phyloP scores from a whole-genome alignment of 306 rosid species.

The Trifolium fragiferum region DNA sequence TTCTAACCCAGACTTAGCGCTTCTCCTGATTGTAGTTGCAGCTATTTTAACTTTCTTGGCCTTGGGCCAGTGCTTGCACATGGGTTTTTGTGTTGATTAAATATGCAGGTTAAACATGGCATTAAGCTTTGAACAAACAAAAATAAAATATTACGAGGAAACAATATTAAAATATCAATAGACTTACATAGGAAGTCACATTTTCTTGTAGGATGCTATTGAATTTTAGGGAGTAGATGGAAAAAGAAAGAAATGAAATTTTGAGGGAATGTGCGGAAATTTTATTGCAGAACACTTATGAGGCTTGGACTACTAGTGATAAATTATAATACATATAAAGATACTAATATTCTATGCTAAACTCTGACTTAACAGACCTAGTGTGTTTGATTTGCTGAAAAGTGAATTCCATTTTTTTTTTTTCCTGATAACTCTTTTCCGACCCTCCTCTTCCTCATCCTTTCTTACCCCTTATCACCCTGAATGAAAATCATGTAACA shows the following conservation, averaged over 20 bases:
- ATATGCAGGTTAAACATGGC: neutral
- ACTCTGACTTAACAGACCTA: neutral
- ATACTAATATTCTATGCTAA: conserved; percentile 12
- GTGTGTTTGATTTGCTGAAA: too few relatives aligned
- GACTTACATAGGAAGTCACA: neutral
- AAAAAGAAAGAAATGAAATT: neutral
- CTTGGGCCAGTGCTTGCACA: too few relatives aligned
- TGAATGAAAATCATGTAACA: too few relatives aligned
- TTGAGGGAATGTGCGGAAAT: neutral
- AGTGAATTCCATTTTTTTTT: too few relatives aligned
- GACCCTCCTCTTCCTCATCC: too few relatives aligned
- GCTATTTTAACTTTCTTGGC: too few relatives aligned
- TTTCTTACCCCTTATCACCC: too few relatives aligned
- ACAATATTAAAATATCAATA: neutral
- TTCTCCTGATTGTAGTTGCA: neutral
- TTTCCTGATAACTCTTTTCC: too few relatives aligned
- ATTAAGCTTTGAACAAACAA: neutral
- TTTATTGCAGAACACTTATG: neutral
- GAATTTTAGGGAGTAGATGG: conserved; percentile 3
- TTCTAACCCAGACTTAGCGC: neutral
- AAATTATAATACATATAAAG: conserved; percentile 1
- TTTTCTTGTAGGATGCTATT: conserved; percentile 7
- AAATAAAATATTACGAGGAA: neutral
- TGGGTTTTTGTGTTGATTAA: too few relatives aligned
- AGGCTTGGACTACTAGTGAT: neutral